A percentile compares a stretch with the other conserved stretches of the same genome.
Evolutionary conservation across 1,284 basidiomycete genomes (phyloP).

Genomic region (Irpex rosettiformis): DNA sequence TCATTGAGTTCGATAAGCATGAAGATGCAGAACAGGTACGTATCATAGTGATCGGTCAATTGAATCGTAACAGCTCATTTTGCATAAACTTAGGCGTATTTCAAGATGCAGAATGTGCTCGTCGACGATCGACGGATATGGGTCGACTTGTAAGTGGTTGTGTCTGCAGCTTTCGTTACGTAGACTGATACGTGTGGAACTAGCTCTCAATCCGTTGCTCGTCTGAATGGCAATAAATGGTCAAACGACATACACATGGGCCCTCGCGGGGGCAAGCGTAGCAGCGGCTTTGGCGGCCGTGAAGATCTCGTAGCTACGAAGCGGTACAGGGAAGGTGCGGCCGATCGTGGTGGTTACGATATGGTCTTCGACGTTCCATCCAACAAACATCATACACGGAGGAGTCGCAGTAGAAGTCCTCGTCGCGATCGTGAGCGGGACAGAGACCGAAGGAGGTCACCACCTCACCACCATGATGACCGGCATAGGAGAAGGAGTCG

Average conservation of each 20-base stretch:
- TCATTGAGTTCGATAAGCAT: slow-evolving; percentile 95
- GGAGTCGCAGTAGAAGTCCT: slow-evolving; percentile 26
- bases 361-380: slow-evolving; percentile 72
- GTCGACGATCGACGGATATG: slow-evolving; percentile 99
- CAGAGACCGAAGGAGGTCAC: slow-evolving; percentile 16
- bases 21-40: slow-evolving; percentile 90
- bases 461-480: slow-evolving; percentile 10
- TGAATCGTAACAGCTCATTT: background rate
- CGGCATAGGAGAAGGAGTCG: slow-evolving; percentile 23
- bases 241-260: slow-evolving; percentile 69
- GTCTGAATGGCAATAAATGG: slow-evolving; percentile 62
- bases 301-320: slow-evolving; percentile 70
- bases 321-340: slow-evolving; percentile 51
- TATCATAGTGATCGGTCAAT: background rate
- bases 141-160: slow-evolving; percentile 83
- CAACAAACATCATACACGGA: slow-evolving; percentile 20
- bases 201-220: slow-evolving; percentile 89
- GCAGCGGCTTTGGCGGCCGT: slow-evolving; percentile 60
- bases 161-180: background rate
- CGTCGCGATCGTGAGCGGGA: slow-evolving; percentile 16
- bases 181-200: slow-evolving; percentile 17
- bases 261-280: slow-evolving; percentile 29
- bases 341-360: slow-evolving; percentile 44
- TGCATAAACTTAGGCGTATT: slow-evolving; percentile 70
- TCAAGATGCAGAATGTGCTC: slow-evolving; percentile 99